Evolutionary conservation across 352 stramenopile species (phyloP).

Genomic region (Phytopythium chamaehyphon): DNA sequence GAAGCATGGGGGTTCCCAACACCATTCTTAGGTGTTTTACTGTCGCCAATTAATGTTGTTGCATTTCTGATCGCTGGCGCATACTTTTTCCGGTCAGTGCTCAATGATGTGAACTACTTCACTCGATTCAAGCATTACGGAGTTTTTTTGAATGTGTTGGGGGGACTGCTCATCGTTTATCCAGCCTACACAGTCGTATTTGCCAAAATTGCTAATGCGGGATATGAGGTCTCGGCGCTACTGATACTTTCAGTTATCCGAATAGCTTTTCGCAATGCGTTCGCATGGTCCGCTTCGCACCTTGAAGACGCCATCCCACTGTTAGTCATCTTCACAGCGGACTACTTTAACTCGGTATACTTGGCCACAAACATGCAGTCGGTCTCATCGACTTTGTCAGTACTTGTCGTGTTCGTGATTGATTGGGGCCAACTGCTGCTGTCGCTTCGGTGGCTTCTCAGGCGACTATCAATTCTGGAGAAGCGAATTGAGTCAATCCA

Average conservation of each 20-base stretch:
- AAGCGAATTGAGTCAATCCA: too few species aligned
- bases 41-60: too few species aligned
- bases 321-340: constrained; percentile 31
- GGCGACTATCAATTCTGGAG: too few species aligned
- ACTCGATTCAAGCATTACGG: constrained; percentile 4
- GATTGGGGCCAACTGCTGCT: constrained; percentile 1
- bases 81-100: neutral
- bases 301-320: constrained; percentile 32
- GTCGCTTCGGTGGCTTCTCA: neutral
- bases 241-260: constrained; percentile 29
- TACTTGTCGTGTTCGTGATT: constrained; percentile 2
- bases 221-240: constrained; percentile 14
- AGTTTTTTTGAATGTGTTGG: constrained; percentile 9
- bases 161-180: constrained; percentile 17
- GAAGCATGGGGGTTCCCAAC: too few species aligned
- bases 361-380: constrained; percentile 31
- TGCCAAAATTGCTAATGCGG: constrained; percentile 6
- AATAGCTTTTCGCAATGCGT: constrained; percentile 18
- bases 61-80: too few species aligned
- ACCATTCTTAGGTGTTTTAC: too few species aligned
- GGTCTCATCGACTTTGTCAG: constrained; percentile 7
- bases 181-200: constrained; percentile 15
- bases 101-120: neutral
- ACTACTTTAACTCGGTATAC: constrained; percentile 41
- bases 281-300: constrained; percentile 11